phyloP scores from a whole-genome alignment of 1,139 yeast species.

The Geotrichum macrosporum region DNA sequence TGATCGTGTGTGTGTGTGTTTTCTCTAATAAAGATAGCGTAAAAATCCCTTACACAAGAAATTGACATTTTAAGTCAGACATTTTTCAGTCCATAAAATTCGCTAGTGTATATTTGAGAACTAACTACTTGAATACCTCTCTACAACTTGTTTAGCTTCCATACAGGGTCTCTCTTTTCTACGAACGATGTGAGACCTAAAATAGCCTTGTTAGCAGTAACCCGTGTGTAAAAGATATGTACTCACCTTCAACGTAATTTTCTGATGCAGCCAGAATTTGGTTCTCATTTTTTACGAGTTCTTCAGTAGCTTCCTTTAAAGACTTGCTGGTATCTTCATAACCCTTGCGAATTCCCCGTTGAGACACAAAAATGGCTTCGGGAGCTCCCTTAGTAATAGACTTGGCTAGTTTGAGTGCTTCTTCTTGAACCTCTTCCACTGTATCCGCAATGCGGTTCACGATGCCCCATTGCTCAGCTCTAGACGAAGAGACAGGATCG shows the following conservation, averaged over 20 bases:
- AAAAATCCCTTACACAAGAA: too few species aligned
- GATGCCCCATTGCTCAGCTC: conserved; percentile 34
- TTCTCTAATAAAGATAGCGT: too few species aligned
- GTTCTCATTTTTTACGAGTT: conserved; percentile 1
- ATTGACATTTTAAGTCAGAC: too few species aligned
- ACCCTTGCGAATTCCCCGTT: conserved; percentile 32
- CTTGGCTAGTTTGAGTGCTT: conserved; percentile 32
- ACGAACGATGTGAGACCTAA: conserved; percentile 27
- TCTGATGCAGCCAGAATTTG: conserved; percentile 8
- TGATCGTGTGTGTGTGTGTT: too few species aligned
- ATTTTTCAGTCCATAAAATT: too few species aligned
- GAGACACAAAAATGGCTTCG: conserved; percentile 32
- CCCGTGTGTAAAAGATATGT: background rate
- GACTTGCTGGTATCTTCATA: conserved; percentile 28
- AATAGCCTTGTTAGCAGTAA: background rate
- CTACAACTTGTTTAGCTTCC: conserved; percentile 25
- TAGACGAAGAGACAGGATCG: conserved; percentile 33
- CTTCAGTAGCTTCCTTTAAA: conserved; percentile 10
- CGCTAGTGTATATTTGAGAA: too few species aligned
- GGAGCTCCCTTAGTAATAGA: conserved; percentile 32
- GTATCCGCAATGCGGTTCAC: conserved; percentile 31
- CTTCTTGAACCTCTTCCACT: conserved; percentile 29
- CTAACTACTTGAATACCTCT: too few species aligned
- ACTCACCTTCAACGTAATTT: conserved; percentile 14
- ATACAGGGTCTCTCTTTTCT: conserved; percentile 32